A percentile compares a stretch with the other conserved stretches of the same genome.
Evolutionary conservation across 169 alveolate genomes (phyloP).

Genomic region (Eimeria maxima): DNA sequence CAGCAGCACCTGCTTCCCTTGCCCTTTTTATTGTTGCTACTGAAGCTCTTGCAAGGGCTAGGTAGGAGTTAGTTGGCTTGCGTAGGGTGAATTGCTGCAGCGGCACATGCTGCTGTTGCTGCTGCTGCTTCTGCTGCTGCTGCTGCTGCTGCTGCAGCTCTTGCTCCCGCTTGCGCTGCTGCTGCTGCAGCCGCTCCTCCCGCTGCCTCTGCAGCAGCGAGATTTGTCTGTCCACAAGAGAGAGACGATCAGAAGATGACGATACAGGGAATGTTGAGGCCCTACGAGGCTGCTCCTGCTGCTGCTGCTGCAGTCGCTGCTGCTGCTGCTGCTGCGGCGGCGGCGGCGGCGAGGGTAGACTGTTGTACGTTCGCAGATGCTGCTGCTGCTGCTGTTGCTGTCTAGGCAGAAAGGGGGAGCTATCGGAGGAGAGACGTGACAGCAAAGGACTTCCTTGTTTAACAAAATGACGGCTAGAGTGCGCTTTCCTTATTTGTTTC

Average conservation of each 20-base stretch:
- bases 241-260: not conserved
- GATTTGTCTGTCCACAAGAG: constrained; percentile 6
- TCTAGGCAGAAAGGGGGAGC: not conserved
- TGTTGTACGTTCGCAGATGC: not conserved
- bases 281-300: not conserved
- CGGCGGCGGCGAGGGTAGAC: not conserved
- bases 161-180: not conserved
- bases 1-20: constrained; percentile 29
- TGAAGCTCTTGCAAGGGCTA: not conserved
- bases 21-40: constrained; percentile 35
- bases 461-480: not conserved
- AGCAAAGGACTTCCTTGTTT: not conserved
- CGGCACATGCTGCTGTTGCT: no score
- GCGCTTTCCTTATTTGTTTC: not conserved
- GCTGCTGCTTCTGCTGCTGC: no score
- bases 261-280: not conserved
- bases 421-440: not conserved
- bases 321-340: constrained; percentile 13
- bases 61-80: not conserved
- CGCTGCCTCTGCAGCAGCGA: constrained; percentile 18
- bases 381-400: constrained; percentile 8
- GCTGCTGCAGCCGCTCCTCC: constrained; percentile 25
- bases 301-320: constrained; percentile 24
- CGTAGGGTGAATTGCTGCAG: not conserved
- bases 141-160: no score